Percentiles rank a stretch among this genome's conserved stretches.
phyloP scores from a whole-genome alignment of 2,329 filamentous ascomycete genomes.

The Fusarium tanahbumbuense region DNA sequence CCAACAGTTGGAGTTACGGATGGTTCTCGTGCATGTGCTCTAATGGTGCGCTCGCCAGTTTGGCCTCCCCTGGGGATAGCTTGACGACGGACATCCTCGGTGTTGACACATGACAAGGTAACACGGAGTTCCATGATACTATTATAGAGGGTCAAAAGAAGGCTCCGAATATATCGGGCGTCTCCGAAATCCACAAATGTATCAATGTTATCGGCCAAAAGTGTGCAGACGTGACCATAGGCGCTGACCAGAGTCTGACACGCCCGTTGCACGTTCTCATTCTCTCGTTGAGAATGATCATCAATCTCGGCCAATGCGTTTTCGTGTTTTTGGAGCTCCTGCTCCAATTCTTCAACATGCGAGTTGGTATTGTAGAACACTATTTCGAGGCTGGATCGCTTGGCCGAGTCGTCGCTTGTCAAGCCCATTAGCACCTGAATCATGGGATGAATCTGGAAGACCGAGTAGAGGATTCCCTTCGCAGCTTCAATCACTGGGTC shows the following conservation, averaged over 20 bases:
- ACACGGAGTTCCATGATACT: constrained; percentile 75
- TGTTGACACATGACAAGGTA: constrained; percentile 56
- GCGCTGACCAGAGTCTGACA: constrained; percentile 72
- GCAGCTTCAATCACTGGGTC: constrained; percentile 73
- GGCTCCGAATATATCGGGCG: constrained; percentile 73
- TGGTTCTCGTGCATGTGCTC: constrained; percentile 63
- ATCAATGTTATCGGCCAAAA: constrained; percentile 71
- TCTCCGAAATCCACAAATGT: constrained; percentile 74
- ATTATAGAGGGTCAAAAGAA: constrained; percentile 73
- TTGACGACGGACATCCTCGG: constrained; percentile 41
- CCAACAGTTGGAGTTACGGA: constrained; percentile 66
- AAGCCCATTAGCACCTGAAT: constrained; percentile 74
- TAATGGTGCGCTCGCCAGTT: constrained; percentile 60
- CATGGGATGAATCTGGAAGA: constrained; percentile 75
- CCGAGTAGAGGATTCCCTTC: constrained; percentile 73
- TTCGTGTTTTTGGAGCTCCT: constrained; percentile 72
- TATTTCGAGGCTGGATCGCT: constrained; percentile 72
- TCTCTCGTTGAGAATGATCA: constrained; percentile 63
- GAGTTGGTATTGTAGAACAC: constrained; percentile 76
- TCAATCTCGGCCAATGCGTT: constrained; percentile 60
- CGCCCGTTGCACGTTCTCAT: constrained; percentile 72
- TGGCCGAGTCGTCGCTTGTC: constrained; percentile 69
- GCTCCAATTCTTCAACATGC: constrained; percentile 73
- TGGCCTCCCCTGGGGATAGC: constrained; percentile 29
- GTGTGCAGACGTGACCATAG: constrained; percentile 73